These are phyloP conservation scores for Suillus placidus DNA, from an alignment of 768 basidiomycete genomes.

Conservation along the genomic window DNA sequence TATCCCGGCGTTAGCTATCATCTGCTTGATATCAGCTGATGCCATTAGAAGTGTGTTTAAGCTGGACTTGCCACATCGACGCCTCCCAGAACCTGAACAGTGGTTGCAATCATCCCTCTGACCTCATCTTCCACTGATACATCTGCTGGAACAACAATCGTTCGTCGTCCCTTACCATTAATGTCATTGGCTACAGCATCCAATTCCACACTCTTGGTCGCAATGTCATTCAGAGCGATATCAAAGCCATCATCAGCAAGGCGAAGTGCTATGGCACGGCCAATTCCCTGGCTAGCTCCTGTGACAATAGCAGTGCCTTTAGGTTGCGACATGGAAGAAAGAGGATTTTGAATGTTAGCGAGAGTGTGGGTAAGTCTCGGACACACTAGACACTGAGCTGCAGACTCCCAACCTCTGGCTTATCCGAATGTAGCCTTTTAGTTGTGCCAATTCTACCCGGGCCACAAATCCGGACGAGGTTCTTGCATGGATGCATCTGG, in stretches of 20 bases:
- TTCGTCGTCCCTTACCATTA: conserved; percentile 11
- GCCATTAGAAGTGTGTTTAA: not conserved
- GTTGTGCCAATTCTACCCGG: not conserved
- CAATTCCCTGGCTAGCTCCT: conserved; percentile 50
- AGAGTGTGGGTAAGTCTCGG: not conserved
- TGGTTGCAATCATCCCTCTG: conserved; percentile 13
- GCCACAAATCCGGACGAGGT: not conserved
- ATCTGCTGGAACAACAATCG: conserved; percentile 12
- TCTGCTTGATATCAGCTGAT: not conserved
- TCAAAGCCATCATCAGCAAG: conserved; percentile 52
- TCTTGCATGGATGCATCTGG: not conserved
- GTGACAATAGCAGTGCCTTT: conserved; percentile 44
- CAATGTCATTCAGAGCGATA: conserved; percentile 49
- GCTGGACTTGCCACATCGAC: conserved; percentile 18
- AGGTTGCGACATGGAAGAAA: not conserved
- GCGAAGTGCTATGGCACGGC: conserved; percentile 47
- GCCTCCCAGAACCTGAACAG: conserved; percentile 14
- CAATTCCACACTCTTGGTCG: conserved; percentile 12
- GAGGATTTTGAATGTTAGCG: not conserved
- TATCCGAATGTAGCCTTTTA: not conserved
- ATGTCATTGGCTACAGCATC: conserved; percentile 17
- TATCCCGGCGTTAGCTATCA: conserved; percentile 16
- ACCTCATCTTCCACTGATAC: conserved; percentile 22
- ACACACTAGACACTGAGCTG: not conserved
- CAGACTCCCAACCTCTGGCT: not conserved